A percentile compares a stretch with the other conserved stretches of the same genome.
Evolutionary conservation across 345 rosid species (phyloP).

Genomic region (Turritis glabra): DNA sequence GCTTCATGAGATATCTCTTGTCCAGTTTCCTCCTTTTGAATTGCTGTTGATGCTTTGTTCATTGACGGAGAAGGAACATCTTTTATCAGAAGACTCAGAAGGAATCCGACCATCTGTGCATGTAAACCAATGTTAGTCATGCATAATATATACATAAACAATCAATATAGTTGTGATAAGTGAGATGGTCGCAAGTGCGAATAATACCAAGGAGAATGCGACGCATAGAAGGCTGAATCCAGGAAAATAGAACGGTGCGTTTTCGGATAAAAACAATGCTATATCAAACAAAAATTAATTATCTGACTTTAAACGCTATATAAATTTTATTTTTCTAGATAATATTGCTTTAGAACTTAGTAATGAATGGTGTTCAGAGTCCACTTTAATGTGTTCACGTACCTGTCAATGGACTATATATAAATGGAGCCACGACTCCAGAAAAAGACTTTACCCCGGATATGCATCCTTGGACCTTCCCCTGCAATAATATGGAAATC

Average conservation of each 20-base stretch:
- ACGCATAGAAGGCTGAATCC: constrained; percentile 78
- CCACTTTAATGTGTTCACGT: too few species aligned
- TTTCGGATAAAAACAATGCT: constrained; percentile 88
- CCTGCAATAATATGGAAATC: constrained; percentile 38
- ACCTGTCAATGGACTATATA: constrained; percentile 85
- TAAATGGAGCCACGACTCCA: constrained; percentile 65
- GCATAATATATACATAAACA: too few species aligned
- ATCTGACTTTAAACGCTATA: too few species aligned
- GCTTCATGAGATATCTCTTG: background rate
- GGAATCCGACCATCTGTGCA: constrained; percentile 66
- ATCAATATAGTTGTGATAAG: background rate
- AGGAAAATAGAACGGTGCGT: too few species aligned
- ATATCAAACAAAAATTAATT: constrained; percentile 23
- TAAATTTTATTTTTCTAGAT: background rate
- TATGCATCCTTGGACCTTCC: constrained; percentile 90
- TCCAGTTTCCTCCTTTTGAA: background rate
- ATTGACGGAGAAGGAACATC: constrained; percentile 27
- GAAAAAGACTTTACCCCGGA: constrained; percentile 69
- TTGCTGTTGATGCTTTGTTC: background rate
- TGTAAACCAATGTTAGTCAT: background rate
- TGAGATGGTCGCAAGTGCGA: too few species aligned
- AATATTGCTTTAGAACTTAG: background rate
- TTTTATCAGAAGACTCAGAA: constrained; percentile 61
- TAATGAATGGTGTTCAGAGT: background rate
- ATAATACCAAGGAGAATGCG: constrained; percentile 62